Evolutionary conservation across 2,329 filamentous ascomycete species (phyloP).

Genomic region (Fusarium neocosmosporiellum): DNA sequence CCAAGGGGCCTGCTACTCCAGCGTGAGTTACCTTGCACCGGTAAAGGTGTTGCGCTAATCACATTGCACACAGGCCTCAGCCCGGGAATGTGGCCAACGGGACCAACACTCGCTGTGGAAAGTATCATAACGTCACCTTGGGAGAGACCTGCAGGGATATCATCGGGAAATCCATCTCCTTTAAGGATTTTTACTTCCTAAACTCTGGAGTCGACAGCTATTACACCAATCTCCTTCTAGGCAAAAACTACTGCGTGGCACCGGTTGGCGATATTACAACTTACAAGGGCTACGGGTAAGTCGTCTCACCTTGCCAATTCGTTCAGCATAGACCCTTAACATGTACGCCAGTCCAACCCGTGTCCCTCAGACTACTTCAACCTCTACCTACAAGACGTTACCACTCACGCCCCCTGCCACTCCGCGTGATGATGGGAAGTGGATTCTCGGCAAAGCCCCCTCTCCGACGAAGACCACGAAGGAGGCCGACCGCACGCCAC

Average conservation of each 20-base stretch:
- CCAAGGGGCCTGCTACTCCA: background rate
- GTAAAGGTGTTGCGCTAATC: background rate
- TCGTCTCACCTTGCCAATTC: background rate
- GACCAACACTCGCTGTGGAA: background rate
- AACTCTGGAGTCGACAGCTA: background rate
- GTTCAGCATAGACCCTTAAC: background rate
- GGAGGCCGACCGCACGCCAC: background rate
- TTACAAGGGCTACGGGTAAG: background rate
- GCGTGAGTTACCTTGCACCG: background rate
- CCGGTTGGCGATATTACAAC: slow-evolving; percentile 6
- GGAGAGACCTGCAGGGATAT: slow-evolving; percentile 2
- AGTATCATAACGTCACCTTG: background rate
- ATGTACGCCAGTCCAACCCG: background rate
- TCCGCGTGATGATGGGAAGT: too few species aligned
- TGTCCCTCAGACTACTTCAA: background rate
- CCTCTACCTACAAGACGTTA: background rate
- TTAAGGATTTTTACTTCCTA: slow-evolving; percentile 7
- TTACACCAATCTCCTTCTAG: slow-evolving; percentile 2
- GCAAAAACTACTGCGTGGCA: background rate
- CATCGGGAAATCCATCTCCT: background rate
- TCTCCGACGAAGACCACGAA: background rate
- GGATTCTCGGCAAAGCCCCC: background rate
- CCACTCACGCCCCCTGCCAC: too few species aligned
- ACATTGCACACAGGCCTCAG: background rate
- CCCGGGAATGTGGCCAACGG: slow-evolving; percentile 1